Evolutionary conservation across 2,329 filamentous ascomycete genomes (phyloP), one percentile per base, ranked within the genome.

Genomic region (Diaporthe citrichinensis): DNA sequence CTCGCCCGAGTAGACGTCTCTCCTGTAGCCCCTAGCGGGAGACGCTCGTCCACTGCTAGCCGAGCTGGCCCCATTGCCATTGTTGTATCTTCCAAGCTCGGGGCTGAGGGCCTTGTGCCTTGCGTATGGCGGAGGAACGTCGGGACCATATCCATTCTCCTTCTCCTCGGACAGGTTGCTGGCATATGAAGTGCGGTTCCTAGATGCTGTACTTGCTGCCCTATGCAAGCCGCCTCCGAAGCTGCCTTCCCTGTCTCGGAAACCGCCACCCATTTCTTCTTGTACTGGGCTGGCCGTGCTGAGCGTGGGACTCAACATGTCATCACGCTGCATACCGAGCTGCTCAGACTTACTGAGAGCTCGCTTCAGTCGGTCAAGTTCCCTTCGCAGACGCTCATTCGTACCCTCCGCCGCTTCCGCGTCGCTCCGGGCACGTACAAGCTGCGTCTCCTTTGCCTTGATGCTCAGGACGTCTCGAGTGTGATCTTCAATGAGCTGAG

Each of bases 361-460:
- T 74, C 95, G 94, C 90, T 98, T 98, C 76, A 99, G 88, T 72
- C 97, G 91, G 79, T 99, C 97, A 62, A 98, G 93, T 85, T 99
- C 97, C 72, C 96, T 92, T 77, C 94, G 90, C 72, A 98, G 90
- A 74, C 94, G 93, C 77, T 97, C 94, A 71, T 97, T 95, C 75
- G 92, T 93, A 80, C 95, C 93, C 82, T 98, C 95, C 0, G 96
- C 94, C 0, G 94, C 92, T 83, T 98, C 96, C 44, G 94, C 94
- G 81, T 99, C 97, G 78, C 94, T 95, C 73, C 96, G 91, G 15
- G 97, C 96, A 59, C 97, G 93, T 14, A 98, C 96, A 7, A 99
- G 90, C 81, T 99, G 97, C 4, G 97, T 98, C 84, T 99, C 97
- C 85, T 99, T 99, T 20, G 97, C 97, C 84, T 98, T 98, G 86